These are phyloP conservation scores for Sporothrix curviconia DNA, from an alignment of 2,329 filamentous ascomycete genomes.

Conservation along the genomic window DNA sequence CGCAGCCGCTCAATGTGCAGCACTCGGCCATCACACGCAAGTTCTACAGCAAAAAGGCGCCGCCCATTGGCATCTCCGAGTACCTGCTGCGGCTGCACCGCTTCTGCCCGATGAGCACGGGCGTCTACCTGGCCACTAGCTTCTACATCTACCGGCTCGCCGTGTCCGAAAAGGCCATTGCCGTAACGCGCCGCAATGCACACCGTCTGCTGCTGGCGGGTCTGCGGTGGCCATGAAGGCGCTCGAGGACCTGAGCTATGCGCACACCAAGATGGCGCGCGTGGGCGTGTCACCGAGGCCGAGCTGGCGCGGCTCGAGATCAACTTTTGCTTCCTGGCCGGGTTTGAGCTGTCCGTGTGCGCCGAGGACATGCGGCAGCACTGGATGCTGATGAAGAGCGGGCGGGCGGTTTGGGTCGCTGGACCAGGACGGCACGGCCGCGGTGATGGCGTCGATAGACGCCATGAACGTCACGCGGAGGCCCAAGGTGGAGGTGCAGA, in stretches of 20 bases:
- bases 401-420: conserved; percentile 19
- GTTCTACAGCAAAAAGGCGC: conserved; percentile 85
- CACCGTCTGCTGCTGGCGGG: conserved; percentile 81
- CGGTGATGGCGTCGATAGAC: conserved; percentile 14
- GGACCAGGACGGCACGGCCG: conserved; percentile 15
- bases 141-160: conserved; percentile 80
- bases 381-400: conserved; percentile 53
- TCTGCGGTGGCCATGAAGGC: conserved; percentile 88
- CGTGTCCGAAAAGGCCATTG: conserved; percentile 68
- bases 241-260: conserved; percentile 84
- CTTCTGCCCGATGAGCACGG: conserved; percentile 89
- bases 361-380: conserved; percentile 55
- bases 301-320: conserved; percentile 84
- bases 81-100: conserved; percentile 82
- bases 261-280: conserved; percentile 73
- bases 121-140: conserved; percentile 84
- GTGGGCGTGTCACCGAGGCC: conserved; percentile 76
- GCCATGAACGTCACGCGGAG: neutral
- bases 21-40: conserved; percentile 82
- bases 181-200: conserved; percentile 75
- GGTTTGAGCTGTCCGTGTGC: conserved; percentile 69
- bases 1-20: conserved; percentile 68
- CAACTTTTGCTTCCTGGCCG: conserved; percentile 78
- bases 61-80: conserved; percentile 73
- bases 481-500: neutral